These are phyloP conservation scores for Daldinia caldariorum DNA, from an alignment of 495 filamentous ascomycete species.

Conservation along the genomic window DNA sequence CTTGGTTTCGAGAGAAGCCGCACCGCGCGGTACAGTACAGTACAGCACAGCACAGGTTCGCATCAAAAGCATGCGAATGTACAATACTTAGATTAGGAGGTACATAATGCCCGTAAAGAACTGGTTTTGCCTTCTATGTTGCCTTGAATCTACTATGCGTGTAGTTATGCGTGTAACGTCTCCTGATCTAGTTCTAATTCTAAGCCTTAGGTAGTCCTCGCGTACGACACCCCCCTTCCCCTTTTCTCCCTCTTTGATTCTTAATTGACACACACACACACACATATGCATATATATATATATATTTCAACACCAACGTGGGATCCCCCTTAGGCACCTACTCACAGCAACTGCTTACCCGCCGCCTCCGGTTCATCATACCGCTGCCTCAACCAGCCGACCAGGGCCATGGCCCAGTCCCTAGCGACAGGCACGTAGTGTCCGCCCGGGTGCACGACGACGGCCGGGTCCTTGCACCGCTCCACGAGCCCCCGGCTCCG, in stretches of 20 bases:
- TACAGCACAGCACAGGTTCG: conserved; percentile 35
- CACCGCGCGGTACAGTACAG: conserved; percentile 11
- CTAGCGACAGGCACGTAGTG: conserved; percentile 88
- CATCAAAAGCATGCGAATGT: conserved; percentile 46
- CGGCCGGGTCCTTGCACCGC: conserved; percentile 68
- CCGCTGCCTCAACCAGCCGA: conserved; percentile 75
- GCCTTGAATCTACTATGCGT: conserved; percentile 23
- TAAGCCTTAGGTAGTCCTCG: conserved; percentile 8
- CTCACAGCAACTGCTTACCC: conserved; percentile 63
- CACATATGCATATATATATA: too few species aligned
- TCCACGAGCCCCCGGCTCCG: conserved; percentile 72
- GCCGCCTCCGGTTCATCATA: conserved; percentile 57
- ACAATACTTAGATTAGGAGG: conserved; percentile 46
- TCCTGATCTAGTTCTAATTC: not conserved
- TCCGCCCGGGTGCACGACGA: conserved; percentile 89
- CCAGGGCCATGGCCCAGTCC: conserved; percentile 78
- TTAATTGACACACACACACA: not conserved
- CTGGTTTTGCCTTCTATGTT: conserved; percentile 35
- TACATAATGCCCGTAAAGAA: conserved; percentile 33
- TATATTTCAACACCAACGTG: too few species aligned
- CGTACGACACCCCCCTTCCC: not conserved
- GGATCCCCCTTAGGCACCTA: too few species aligned
- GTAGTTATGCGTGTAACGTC: not conserved
- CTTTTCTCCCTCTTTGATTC: not conserved
- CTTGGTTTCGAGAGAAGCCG: conserved; percentile 25